Percentiles rank a stretch among this genome's conserved stretches.
Conservation (phyloP, 1,284 basidiomycete genomes). For the Irpex sp. region DNA sequence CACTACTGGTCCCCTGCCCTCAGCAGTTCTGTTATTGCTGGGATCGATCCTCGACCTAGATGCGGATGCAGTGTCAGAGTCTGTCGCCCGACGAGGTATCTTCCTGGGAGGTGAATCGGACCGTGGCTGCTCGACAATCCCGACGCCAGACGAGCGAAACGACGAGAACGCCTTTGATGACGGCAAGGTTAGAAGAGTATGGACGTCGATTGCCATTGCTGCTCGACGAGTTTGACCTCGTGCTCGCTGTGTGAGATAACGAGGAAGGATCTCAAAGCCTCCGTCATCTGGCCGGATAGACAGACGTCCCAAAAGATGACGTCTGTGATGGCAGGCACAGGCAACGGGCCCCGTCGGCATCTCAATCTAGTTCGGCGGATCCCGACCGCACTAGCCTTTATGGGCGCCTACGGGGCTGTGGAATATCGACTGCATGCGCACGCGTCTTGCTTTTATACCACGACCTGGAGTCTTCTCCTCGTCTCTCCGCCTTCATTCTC, state of each 20-base stretch:
- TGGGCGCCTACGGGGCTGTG: not conserved
- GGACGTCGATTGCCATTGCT: slow-evolving; percentile 19
- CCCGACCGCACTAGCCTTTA: slow-evolving; percentile 1
- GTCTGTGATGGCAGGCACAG: too few species aligned
- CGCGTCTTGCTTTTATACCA: not conserved
- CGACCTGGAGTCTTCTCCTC: slow-evolving; percentile 1
- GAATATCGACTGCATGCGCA: not conserved
- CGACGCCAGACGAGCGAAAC: slow-evolving; percentile 19
- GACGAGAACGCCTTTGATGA: slow-evolving; percentile 48
- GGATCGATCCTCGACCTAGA: slow-evolving; percentile 41
- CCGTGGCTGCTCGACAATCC: slow-evolving; percentile 28
- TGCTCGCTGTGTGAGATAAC: not conserved
- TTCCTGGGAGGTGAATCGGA: slow-evolving; percentile 61
- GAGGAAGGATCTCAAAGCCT: not conserved
- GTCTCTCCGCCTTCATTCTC: not conserved
- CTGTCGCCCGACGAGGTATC: slow-evolving; percentile 56
- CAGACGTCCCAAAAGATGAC: too few species aligned
- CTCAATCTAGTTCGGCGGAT: not conserved
- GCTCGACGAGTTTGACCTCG: not conserved
- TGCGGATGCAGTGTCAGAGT: slow-evolving; percentile 56
- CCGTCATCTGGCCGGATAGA: not conserved
- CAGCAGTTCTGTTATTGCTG: slow-evolving; percentile 18
- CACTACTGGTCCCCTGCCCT: slow-evolving; percentile 33
- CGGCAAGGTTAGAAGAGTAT: slow-evolving; percentile 47
- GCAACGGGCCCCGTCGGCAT: too few species aligned